Evolutionary conservation across 23 red algal genomes (phyloP), one percentile per base, ranked within the genome.

Genomic region (Gracilaria caudata): DNA sequence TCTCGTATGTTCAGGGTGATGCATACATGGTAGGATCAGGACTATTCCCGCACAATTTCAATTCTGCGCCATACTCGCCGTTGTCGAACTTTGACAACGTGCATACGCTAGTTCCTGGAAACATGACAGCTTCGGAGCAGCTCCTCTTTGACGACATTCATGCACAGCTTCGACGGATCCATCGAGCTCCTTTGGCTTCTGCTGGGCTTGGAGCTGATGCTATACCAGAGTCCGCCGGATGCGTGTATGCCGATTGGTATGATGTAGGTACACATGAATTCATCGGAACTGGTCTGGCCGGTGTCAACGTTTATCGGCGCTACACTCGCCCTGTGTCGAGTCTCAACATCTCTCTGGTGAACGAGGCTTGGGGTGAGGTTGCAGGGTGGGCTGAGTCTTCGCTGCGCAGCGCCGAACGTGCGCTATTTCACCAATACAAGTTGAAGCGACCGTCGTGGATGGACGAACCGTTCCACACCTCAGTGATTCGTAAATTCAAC

Each of bases 331-430:
- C 88, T 23, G 88, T 92, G 6, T 4, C 28, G 0, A 55, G 77
- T 41, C 34, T 92, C 26, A 73, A 73, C 11, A 32, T 83, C 17
- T 60, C 78, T 19, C 64, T 92, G 16, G 78, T 92, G 2, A 92
- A 92, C 46, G 88, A 92, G 64, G 88, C 78, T 38, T 92, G 88
- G 88, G 24, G 72, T 7, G 61, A 83, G 21, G 77, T 64, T 77
- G 53, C 37, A 24, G 88, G 88, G 21, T 92, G 88, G 88, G 88
- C 88, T 8, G 78, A 83, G 60, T 55, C 39, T 63, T 78, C 68
- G 25, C 57, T 92, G 21, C 37, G 63, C 6, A 83, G 78, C 40
- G 78, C 88, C 5, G 88, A 92, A 64, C 78, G 78, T 32, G 78
- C 80, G 3, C 60, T 92, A 37, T 92, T 65, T 66, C 88, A 92